Base-by-base conservation (phyloP, 306 rosid genomes). In the Medicago truncatula region DNA sequence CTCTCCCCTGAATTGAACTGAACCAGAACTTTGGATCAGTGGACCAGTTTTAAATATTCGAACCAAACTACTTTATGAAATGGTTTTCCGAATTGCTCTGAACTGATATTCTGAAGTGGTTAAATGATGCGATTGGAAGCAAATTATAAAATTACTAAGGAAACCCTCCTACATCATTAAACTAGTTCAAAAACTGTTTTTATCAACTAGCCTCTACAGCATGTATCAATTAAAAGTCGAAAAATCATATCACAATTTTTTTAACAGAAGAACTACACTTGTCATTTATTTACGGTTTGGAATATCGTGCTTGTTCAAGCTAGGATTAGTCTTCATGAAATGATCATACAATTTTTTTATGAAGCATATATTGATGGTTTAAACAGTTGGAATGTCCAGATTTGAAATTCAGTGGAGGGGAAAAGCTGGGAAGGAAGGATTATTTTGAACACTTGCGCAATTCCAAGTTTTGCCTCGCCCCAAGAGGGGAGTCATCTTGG, bases 401-500 rank as follows among this genome's bases (percentile, higher is more conserved):
- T 83, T 81, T 96, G 86, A 90, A 90, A 92, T 88, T 96, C 85
- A 96, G 90, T 68, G 93, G 97, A 59, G 77, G 91, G 38, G 85
- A 82, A 43, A 96, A 96, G 85, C 73, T 96, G 78, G 96, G 88
- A 79, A 88, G 82, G 84, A 82, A 75, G 70, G 97, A 92, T 62
- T 96, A 96, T 78, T 96, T 96, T 78, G 93, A 90, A 76, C 98
- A 92, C 83, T 71, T 96, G 71, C 88, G 90, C 78, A 85, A 89
- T 11, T 93, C 99, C 41, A 92, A 90, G 82, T 95, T 95, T 81
- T 95, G 99, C 83, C 97, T 95, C 28, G 97, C 96, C 39, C 98
- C 98, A 6, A 93, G 98, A 38, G 99, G 98, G 74, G 98, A 95
- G 73, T 95, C 99, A 58, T 95, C 99, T 20, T 95, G 99, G 99